Base-by-base conservation (phyloP, 345 rosid genomes). In the Lepidium didymum region DNA sequence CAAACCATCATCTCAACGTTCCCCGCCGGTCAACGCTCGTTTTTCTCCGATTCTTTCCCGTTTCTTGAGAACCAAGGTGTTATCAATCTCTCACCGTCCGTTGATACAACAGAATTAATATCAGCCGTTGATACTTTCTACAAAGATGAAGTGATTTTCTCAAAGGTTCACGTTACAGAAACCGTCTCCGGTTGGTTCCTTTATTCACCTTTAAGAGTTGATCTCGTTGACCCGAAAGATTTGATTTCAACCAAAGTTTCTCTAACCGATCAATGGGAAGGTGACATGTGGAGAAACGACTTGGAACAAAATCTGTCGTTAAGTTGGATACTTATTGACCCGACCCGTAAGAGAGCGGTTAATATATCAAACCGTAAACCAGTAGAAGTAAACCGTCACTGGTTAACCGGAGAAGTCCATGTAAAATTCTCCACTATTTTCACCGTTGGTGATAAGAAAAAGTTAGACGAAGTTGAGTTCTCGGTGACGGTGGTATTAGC, bases 271-370 rank as follows among this genome's bases (percentile, higher is more conserved):
- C 65, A 54, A 10, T 60, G 56, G 7, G 81, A 80, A 55, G 9
- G 1, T 8, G 70, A 62, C 38, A 44, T 68, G 56, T 81, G 87
- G 88, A 56, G 78, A 5, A 53, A 68, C 10, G 79, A 83, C 36
- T 38, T 87, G 38, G 92, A 84, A 49, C 78, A 83, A 16, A 84
- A 81, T 61, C 34, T 91, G 10, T 78, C 73, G 0, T 15, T 89
- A 67, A 91, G 87, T 54, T 91, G 96, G 96, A 80, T 87, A 8
- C 2, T 89, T 13, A 78, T 91, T 6, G 92, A 91, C 75, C 86
- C 96, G 53, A 65, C 56, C 1, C 9, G 60, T 38, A 82, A 73
- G 67, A 80, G 87, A 0, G 81, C 92, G 13, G 79, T 68, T 35
- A 81, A 86, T 62, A 0, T 91, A 36, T 89, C 96, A 4, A 77